Conservation (phyloP, 208 protist genomes). For the Vickermania spadyakhi region DNA sequence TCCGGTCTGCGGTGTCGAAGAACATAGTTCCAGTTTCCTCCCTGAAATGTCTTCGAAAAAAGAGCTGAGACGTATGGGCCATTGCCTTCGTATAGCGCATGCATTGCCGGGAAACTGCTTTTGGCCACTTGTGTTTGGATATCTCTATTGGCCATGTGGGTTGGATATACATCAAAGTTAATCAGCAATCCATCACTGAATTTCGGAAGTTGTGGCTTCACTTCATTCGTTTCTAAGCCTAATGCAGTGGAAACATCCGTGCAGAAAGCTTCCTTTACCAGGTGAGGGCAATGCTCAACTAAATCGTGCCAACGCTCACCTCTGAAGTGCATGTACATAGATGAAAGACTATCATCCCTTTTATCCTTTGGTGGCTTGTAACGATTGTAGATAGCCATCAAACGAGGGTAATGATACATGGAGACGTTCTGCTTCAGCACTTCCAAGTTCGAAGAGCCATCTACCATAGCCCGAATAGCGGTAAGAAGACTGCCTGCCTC, state of each 20-base stretch:
- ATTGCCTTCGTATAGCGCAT: neutral
- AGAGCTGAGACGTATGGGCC: neutral
- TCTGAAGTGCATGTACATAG: neutral
- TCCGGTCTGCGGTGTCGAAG: neutral
- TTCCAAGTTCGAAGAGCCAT: neutral
- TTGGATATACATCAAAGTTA: neutral
- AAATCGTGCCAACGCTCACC: neutral
- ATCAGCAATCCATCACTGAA: neutral
- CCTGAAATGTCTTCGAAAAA: neutral
- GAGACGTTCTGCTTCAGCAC: neutral
- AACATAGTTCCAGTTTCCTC: neutral
- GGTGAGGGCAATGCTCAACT: neutral
- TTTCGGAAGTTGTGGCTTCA: neutral
- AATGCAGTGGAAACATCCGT: neutral
- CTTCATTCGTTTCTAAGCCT: neutral
- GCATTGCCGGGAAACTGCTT: neutral
- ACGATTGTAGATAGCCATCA: neutral
- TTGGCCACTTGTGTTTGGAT: neutral
- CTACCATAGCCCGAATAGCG: neutral
- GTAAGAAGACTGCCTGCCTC: neutral
- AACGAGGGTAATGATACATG: neutral
- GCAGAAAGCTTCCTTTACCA: neutral
- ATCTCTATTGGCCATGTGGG: neutral
- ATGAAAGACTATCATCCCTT: neutral
- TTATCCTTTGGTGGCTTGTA: neutral